These are phyloP conservation scores for Globisporangium radiosum DNA, from an alignment of 352 stramenopile genomes.

Conservation along the genomic window DNA sequence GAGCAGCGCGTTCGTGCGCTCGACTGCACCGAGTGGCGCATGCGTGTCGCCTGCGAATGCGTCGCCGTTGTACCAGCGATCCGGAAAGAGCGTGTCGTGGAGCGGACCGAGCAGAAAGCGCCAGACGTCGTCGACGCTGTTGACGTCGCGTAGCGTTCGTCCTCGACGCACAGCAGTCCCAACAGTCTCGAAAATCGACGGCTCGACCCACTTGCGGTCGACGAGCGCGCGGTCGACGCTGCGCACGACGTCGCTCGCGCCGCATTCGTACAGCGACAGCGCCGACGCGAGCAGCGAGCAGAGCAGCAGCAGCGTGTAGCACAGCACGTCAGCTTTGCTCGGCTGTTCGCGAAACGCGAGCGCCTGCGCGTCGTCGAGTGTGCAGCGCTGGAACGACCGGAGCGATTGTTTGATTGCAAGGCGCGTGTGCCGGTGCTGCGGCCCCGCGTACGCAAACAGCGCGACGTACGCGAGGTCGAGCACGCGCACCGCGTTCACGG, in stretches of 20 bases:
- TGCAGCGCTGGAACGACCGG: conserved; percentile 63
- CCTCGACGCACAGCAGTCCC: background rate
- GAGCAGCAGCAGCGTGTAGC: conserved; percentile 42
- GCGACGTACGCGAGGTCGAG: conserved; percentile 68
- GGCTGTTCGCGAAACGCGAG: conserved; percentile 37
- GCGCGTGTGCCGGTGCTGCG: conserved; percentile 56
- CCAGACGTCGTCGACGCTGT: conserved; percentile 45
- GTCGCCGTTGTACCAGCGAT: conserved; percentile 56
- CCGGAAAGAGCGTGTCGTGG: conserved; percentile 34
- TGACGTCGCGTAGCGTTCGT: conserved; percentile 26
- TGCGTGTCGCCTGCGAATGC: conserved; percentile 35
- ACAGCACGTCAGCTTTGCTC: conserved; percentile 28
- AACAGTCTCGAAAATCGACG: background rate
- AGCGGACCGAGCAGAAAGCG: conserved; percentile 38
- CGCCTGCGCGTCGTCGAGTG: conserved; percentile 48
- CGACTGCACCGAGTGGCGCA: conserved; percentile 42
- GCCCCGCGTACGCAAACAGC: conserved; percentile 56
- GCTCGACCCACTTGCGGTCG: background rate
- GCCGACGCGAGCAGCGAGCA: conserved; percentile 37
- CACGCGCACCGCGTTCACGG: conserved; percentile 58
- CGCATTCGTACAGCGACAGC: conserved; percentile 35
- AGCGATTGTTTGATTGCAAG: conserved; percentile 57
- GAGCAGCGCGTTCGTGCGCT: conserved; percentile 43
- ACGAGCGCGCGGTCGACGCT: conserved; percentile 21
- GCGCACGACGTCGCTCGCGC: conserved; percentile 30